phyloP scores from a whole-genome alignment of 1,139 yeast species.

The Scheffersomyces segobiensis region DNA sequence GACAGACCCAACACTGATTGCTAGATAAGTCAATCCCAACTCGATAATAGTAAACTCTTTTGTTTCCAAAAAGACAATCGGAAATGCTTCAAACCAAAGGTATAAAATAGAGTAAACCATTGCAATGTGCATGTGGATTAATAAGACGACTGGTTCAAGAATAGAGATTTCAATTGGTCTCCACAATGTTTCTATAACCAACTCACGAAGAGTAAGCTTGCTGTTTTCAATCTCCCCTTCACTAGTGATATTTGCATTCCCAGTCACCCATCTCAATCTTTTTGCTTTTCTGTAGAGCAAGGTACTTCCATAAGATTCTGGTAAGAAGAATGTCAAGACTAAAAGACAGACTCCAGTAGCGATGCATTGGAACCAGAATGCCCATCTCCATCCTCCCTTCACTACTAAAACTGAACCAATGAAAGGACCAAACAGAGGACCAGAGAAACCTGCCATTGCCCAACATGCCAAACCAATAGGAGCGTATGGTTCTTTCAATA shows the following conservation, averaged over 20 bases:
- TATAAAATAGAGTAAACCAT: slow-evolving; percentile 31
- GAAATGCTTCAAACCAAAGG: slow-evolving; percentile 37
- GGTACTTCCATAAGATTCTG: slow-evolving; percentile 52
- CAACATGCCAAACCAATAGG: slow-evolving; percentile 30
- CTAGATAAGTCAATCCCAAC: slow-evolving; percentile 20
- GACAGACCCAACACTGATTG: slow-evolving; percentile 20
- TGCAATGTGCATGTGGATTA: slow-evolving; percentile 31
- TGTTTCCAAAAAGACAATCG: slow-evolving; percentile 26
- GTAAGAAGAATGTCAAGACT: slow-evolving; percentile 37
- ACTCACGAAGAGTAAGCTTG: slow-evolving; percentile 23
- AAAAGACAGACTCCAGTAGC: slow-evolving; percentile 33
- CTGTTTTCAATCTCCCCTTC: slow-evolving; percentile 43
- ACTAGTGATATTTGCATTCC: slow-evolving; percentile 38
- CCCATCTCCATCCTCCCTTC: slow-evolving; percentile 42
- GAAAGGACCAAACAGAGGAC: slow-evolving; percentile 37
- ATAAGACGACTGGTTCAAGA: slow-evolving; percentile 33
- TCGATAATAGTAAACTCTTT: slow-evolving; percentile 29
- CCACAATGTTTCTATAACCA: slow-evolving; percentile 24
- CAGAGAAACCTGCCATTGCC: slow-evolving; percentile 34
- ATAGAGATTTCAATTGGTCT: slow-evolving; percentile 33
- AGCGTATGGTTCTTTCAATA: slow-evolving; percentile 22
- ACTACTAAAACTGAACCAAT: slow-evolving; percentile 28
- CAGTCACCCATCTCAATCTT: slow-evolving; percentile 47
- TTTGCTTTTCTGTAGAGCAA: slow-evolving; percentile 48
- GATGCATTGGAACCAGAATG: slow-evolving; percentile 45